These are phyloP conservation scores for Phytophthora pluvialis DNA, from an alignment of 352 stramenopile species.

Conservation along the genomic window DNA sequence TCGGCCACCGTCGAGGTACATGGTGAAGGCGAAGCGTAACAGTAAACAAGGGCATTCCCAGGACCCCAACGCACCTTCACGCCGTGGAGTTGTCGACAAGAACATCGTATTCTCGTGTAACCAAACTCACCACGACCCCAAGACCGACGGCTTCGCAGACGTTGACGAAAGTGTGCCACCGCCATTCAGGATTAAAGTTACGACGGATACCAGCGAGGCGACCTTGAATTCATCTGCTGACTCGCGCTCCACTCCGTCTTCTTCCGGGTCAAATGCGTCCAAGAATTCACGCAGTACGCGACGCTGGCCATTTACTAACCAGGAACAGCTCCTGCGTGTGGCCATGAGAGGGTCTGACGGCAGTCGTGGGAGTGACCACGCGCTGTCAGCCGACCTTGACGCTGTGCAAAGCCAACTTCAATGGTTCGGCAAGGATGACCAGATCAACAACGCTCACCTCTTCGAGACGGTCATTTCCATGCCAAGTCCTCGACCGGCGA, in stretches of 20 bases:
- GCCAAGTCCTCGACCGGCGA: slow-evolving; percentile 29
- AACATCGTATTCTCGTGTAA: slow-evolving; percentile 48
- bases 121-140: slow-evolving; percentile 73
- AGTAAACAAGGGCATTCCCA: slow-evolving; percentile 14
- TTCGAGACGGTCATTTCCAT: slow-evolving; percentile 58
- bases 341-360: slow-evolving; percentile 15
- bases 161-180: slow-evolving; percentile 82
- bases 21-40: slow-evolving; percentile 62
- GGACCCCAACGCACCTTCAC: slow-evolving; percentile 34
- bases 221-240: slow-evolving; percentile 16
- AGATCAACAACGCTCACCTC: slow-evolving; percentile 62
- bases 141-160: slow-evolving; percentile 78
- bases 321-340: slow-evolving; percentile 39
- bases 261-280: neutral
- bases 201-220: slow-evolving; percentile 45
- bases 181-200: slow-evolving; percentile 85
- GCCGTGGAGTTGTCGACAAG: slow-evolving; percentile 47
- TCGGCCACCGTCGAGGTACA: slow-evolving; percentile 78
- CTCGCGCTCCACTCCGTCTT: neutral
- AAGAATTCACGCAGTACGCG: slow-evolving; percentile 14
- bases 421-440: slow-evolving; percentile 62
- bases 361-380: slow-evolving; percentile 13
- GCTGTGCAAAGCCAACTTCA: slow-evolving; percentile 34
- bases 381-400: slow-evolving; percentile 13
- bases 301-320: slow-evolving; percentile 49